These are phyloP conservation scores for Floccularia luteovirens DNA, from an alignment of 768 basidiomycete genomes.

Conservation along the genomic window DNA sequence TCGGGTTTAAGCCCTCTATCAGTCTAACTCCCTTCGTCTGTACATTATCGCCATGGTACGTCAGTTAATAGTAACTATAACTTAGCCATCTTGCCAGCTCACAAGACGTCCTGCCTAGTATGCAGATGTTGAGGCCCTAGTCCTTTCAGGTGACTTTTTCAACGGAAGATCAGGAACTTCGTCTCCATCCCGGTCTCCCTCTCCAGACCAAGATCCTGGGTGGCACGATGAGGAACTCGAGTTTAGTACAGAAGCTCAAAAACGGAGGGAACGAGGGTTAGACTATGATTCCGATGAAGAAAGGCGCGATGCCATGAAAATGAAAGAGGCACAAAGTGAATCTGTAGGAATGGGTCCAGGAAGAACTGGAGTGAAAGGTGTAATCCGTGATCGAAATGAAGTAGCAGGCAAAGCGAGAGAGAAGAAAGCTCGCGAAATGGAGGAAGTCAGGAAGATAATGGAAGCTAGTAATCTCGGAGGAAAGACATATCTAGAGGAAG, in stretches of 20 bases:
- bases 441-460: conserved; percentile 47
- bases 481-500: conserved; percentile 74
- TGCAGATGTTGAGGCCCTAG: conserved; percentile 58
- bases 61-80: neutral
- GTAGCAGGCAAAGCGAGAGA: conserved; percentile 49
- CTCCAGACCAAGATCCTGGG: conserved; percentile 39
- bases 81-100: neutral
- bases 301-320: conserved; percentile 24
- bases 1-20: too few species aligned
- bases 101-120: conserved; percentile 9
- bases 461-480: conserved; percentile 60
- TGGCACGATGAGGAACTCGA: conserved; percentile 46
- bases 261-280: conserved; percentile 25
- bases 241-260: conserved; percentile 25
- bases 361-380: conserved; percentile 83
- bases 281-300: conserved; percentile 37
- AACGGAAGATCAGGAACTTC: conserved; percentile 42
- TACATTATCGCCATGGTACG: neutral
- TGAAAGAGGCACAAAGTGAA: conserved; percentile 15
- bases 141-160: conserved; percentile 76
- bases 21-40: neutral
- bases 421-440: conserved; percentile 42
- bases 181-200: conserved; percentile 60
- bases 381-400: conserved; percentile 76
- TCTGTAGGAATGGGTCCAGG: conserved; percentile 84